Base-by-base conservation (phyloP, 441 rosid species). In the Aleurites moluccanus region DNA sequence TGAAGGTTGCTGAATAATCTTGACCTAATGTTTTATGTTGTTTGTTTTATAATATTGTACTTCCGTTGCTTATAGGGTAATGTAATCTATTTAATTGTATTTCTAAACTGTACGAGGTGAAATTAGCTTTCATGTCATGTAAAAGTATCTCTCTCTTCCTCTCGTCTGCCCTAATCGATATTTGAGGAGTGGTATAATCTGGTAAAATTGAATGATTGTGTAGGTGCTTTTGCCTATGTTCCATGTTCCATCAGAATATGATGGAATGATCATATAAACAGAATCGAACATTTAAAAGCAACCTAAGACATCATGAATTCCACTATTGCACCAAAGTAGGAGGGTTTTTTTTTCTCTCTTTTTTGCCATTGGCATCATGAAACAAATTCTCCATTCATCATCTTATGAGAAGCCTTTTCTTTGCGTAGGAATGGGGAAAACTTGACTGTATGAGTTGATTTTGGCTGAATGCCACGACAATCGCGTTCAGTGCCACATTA, bases 1-100 rank as follows among this genome's bases (percentile, higher is more conserved):
- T 88, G 82, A 91, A 86, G 85, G 90, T 95, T 60, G 84, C 86
- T 68, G 98, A 91, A 62, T 59, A 56, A 61, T 20, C 15, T 69
- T 64, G 38, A 73, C 38, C 55, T 61, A 65, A 20, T 78, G 69
- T 78, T 52, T 40, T 74, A 66, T 80, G 75, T 53, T 57, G 53
- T 64, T 47, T 75, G 83, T 72, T 76, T 77, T 63, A 10, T 50
- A 67, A 38, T 74, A 55, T 53, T 67, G 52, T 73, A 75, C 69
- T 69, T 73, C 72, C 35, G 66, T 69, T 25, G 42, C 35, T 52
- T 49, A 27, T 70, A n/a, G n/a, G n/a, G n/a, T n/a, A 64, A 42
- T 76, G 66, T 79, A 52, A 71, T 63, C 52, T 76, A 50, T 80
- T 79, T 80, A 69, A 80, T 72, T 44, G 56, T 78, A 33, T 70